Percentiles rank a stretch among this genome's conserved stretches.
phyloP scores from a whole-genome alignment of 768 basidiomycete genomes.

The Cystobasidium ongulense region DNA sequence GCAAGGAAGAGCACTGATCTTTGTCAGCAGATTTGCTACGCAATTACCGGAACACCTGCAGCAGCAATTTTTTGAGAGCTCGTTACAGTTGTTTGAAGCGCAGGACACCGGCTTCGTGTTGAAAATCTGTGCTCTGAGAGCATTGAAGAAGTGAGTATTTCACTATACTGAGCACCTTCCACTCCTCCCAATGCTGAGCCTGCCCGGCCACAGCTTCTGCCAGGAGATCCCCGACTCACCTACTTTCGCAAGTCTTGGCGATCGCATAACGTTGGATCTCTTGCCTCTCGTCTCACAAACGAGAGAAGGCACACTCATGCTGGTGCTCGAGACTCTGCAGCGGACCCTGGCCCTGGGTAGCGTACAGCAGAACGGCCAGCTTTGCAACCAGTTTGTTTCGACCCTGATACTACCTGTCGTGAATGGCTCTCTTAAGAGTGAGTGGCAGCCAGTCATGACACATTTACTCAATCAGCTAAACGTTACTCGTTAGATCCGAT shows the following conservation, averaged over 20 bases:
- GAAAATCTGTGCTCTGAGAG: constrained; percentile 88
- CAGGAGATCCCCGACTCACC: constrained; percentile 51
- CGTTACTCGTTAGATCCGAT: constrained; percentile 61
- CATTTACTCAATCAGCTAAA: constrained; percentile 33
- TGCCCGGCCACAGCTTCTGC: constrained; percentile 47
- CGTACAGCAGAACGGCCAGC: constrained; percentile 46
- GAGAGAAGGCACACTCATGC: constrained; percentile 76
- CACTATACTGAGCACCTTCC: not conserved
- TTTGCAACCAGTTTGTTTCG: constrained; percentile 73
- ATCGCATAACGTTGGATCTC: constrained; percentile 68
- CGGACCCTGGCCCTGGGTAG: constrained; percentile 67
- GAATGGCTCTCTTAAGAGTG: not conserved
- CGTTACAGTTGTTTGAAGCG: constrained; percentile 74
- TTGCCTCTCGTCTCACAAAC: constrained; percentile 72
- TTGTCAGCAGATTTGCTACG: constrained; percentile 78
- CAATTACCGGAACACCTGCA: constrained; percentile 64
- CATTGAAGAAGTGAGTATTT: constrained; percentile 70
- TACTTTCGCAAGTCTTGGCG: constrained; percentile 58
- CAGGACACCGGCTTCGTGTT: constrained; percentile 66
- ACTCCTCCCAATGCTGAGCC: not conserved
- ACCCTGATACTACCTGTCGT: constrained; percentile 65
- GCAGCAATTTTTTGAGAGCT: constrained; percentile 77
- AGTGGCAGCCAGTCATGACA: not conserved
- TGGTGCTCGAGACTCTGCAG: constrained; percentile 76
- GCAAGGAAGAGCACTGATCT: constrained; percentile 89